phyloP scores from a whole-genome alignment of 371 early-diverging fungal species.

The Syncephalis plumigaleata region DNA sequence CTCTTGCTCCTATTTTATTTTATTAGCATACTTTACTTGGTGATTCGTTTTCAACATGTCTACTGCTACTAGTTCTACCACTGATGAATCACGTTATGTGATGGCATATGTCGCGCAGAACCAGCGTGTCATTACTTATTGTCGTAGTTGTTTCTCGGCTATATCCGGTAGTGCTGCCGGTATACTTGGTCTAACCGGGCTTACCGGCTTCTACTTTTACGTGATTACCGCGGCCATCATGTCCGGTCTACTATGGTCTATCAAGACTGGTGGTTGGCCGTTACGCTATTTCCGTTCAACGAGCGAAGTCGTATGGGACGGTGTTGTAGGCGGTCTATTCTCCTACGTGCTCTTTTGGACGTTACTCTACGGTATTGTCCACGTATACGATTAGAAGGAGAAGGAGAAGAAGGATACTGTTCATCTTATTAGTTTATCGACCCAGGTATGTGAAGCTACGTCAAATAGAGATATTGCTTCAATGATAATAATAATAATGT shows the following conservation, averaged over 20 bases:
- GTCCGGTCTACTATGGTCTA: conserved; percentile 21
- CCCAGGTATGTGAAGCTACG: no score
- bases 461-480: no score
- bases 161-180: conserved; percentile 66
- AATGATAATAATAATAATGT: no score
- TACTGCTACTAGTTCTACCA: no score
- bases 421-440: no score
- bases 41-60: no score
- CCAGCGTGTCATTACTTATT: conserved; percentile 39
- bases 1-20: no score
- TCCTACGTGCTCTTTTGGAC: conserved; percentile 73
- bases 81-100: conserved; percentile 13
- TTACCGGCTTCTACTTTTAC: conserved; percentile 60
- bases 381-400: conserved; percentile 58
- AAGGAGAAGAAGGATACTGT: no score
- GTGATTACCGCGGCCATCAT: conserved; percentile 34
- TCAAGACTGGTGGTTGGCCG: conserved; percentile 19
- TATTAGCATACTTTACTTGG: no score
- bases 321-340: conserved; percentile 49
- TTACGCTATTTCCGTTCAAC: conserved; percentile 27
- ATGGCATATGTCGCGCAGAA: conserved; percentile 42
- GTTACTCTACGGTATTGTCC: conserved; percentile 62
- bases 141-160: conserved; percentile 56
- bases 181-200: conserved; percentile 49
- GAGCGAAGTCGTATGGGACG: conserved; percentile 36